These are phyloP conservation scores for Ceratobasidium sp. DNA, from an alignment of 1,284 basidiomycete species.

Conservation along the genomic window DNA sequence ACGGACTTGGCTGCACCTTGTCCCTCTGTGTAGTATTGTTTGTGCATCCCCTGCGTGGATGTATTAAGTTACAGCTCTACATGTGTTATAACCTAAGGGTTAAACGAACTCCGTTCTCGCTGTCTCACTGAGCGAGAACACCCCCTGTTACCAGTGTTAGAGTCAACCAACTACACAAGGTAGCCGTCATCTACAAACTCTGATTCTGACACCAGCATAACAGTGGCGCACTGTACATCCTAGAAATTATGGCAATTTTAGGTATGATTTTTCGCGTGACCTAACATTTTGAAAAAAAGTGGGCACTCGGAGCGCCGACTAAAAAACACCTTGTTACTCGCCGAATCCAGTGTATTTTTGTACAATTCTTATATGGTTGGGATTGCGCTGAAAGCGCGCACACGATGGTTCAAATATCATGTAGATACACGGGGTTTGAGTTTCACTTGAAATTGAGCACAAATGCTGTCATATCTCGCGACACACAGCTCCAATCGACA, in stretches of 20 bases:
- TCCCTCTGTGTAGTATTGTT: too few relatives aligned
- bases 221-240: too few relatives aligned
- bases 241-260: slow-evolving; percentile 7
- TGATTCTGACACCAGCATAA: too few relatives aligned
- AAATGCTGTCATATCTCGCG: background rate
- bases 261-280: background rate
- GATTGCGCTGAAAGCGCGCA: background rate
- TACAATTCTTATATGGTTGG: background rate
- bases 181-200: too few relatives aligned
- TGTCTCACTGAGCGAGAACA: too few relatives aligned
- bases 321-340: background rate
- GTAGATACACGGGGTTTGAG: background rate
- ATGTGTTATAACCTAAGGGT: too few relatives aligned
- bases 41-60: too few relatives aligned
- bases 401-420: background rate
- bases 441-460: background rate
- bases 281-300: background rate
- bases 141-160: too few relatives aligned
- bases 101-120: too few relatives aligned
- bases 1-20: too few relatives aligned
- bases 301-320: background rate
- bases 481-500: background rate
- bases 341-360: background rate
- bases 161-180: too few relatives aligned
- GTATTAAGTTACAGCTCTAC: too few relatives aligned